Conservation (phyloP, 192 early-diverging fungal species). For the Geranomyces variabilis region DNA sequence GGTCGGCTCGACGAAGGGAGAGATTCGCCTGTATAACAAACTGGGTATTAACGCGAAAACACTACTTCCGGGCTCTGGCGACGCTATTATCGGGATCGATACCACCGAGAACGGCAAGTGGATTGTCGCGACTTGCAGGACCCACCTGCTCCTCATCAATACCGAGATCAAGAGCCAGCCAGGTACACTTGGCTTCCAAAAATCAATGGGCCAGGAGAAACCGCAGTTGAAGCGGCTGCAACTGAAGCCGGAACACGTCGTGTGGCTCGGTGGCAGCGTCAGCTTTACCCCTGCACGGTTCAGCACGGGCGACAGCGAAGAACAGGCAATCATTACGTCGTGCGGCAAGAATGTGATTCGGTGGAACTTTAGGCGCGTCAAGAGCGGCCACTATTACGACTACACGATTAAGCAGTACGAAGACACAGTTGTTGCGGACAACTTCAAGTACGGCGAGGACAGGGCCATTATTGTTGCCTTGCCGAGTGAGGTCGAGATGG, state of each 20-base stretch:
- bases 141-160: slow-evolving; percentile 82
- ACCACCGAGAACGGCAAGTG: slow-evolving; percentile 84
- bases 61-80: slow-evolving; percentile 80
- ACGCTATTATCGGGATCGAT: slow-evolving; percentile 87
- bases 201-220: slow-evolving; percentile 66
- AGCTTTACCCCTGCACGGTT: slow-evolving; percentile 88
- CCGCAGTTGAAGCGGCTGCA: slow-evolving; percentile 72
- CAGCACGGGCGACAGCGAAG: slow-evolving; percentile 77
- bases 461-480: slow-evolving; percentile 84
- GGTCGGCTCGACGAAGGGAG: slow-evolving; percentile 82
- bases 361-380: slow-evolving; percentile 88
- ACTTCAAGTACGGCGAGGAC: slow-evolving; percentile 86
- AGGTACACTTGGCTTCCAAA: slow-evolving; percentile 58
- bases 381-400: slow-evolving; percentile 72
- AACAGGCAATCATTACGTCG: slow-evolving; percentile 85
- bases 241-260: slow-evolving; percentile 87
- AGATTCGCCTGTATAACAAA: slow-evolving; percentile 83
- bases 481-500: slow-evolving; percentile 74
- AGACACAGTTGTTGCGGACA: slow-evolving; percentile 84
- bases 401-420: slow-evolving; percentile 89
- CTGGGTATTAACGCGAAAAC: slow-evolving; percentile 85
- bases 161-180: slow-evolving; percentile 51
- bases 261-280: slow-evolving; percentile 68
- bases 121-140: slow-evolving; percentile 86
- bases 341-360: slow-evolving; percentile 89